Evolutionary conservation across 495 filamentous ascomycete genomes (phyloP).

Genomic region (Hypoxylon cercidicola): DNA sequence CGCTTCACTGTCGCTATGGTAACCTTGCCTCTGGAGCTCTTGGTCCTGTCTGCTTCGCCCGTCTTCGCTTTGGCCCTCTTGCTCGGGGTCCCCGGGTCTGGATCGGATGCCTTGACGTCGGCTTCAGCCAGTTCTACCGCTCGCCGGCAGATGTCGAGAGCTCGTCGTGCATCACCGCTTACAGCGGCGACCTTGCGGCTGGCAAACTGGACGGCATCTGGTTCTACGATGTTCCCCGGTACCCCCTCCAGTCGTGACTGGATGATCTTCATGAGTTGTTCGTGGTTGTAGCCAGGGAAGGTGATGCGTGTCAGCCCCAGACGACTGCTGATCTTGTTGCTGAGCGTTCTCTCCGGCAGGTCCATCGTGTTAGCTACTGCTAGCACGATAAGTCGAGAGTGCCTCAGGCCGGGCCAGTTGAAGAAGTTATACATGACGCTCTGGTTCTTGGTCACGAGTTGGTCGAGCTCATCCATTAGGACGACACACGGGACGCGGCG

Average conservation of each 20-base stretch:
- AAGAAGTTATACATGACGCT: conserved; percentile 99
- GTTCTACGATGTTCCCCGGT: conserved; percentile 87
- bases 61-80: conserved; percentile 42
- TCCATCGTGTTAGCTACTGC: conserved; percentile 99
- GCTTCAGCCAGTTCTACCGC: conserved; percentile 96
- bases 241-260: conserved; percentile 87
- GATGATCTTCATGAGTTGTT: conserved; percentile 98
- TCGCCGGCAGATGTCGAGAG: conserved; percentile 93
- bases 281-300: conserved; percentile 96
- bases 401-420: conserved; percentile 96
- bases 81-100: conserved; percentile 54
- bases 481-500: conserved; percentile 95
- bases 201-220: conserved; percentile 96
- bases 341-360: conserved; percentile 92
- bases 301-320: conserved; percentile 91
- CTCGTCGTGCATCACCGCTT: conserved; percentile 90
- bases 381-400: conserved; percentile 92
- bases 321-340: conserved; percentile 96
- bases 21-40: conserved; percentile 63
- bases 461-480: conserved; percentile 98
- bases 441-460: conserved; percentile 96
- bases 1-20: conserved; percentile 93
- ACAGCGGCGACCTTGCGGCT: conserved; percentile 97
- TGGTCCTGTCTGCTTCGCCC: conserved; percentile 31
- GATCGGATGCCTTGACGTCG: conserved; percentile 57